Evolutionary conservation across 176 grass and related monocot species (phyloP).

Genomic region (Hyparrhenia diplandra): DNA sequence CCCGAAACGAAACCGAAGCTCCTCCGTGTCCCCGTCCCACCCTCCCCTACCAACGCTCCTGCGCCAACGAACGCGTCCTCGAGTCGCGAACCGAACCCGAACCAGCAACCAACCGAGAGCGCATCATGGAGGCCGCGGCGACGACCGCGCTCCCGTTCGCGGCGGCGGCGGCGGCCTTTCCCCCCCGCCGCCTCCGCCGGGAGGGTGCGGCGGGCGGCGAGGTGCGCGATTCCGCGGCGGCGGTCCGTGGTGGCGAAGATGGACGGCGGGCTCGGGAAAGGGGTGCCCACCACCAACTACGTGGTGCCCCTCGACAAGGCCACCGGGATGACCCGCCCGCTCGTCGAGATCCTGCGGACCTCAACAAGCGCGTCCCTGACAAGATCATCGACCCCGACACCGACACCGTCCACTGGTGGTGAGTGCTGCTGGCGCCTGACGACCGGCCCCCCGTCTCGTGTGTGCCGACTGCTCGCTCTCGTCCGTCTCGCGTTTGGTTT

Average conservation of each 20-base stretch:
- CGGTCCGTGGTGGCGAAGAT: slow-evolving; percentile 34
- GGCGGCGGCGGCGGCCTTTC: background rate
- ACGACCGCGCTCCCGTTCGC: slow-evolving; percentile 4
- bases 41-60: background rate
- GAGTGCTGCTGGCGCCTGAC: background rate
- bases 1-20: too few relatives aligned
- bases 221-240: background rate
- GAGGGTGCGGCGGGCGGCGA: background rate
- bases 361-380: slow-evolving; percentile 98
- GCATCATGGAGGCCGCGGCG: slow-evolving; percentile 6
- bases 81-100: background rate
- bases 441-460: background rate
- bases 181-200: background rate
- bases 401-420: slow-evolving; percentile 77
- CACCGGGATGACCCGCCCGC: slow-evolving; percentile 63
- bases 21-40: too few relatives aligned
- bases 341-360: slow-evolving; percentile 97
- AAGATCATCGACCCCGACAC: slow-evolving; percentile 78
- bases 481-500: background rate
- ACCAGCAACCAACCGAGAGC: background rate
- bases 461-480: background rate
- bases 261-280: slow-evolving; percentile 48
- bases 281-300: slow-evolving; percentile 84
- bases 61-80: background rate
- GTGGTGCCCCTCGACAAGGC: slow-evolving; percentile 83